Percentiles rank a stretch among this genome's conserved stretches.
Evolutionary conservation across 768 basidiomycete genomes (phyloP).

Genomic region (Boletus barrowsii): DNA sequence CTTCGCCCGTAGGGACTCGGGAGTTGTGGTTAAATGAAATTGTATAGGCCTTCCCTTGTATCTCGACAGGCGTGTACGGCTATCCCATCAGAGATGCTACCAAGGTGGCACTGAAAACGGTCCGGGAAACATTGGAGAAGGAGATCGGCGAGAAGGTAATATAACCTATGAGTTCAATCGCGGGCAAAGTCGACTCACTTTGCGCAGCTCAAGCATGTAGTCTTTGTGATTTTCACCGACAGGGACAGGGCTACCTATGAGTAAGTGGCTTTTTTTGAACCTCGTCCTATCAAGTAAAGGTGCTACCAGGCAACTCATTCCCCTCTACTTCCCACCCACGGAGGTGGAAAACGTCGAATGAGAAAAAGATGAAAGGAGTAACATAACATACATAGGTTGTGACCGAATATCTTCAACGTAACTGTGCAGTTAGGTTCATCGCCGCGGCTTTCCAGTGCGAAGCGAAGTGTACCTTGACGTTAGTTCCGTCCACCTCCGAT

Average conservation of each 20-base stretch:
- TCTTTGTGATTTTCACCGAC: conserved; percentile 72
- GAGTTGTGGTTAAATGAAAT: neutral
- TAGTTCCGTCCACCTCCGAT: neutral
- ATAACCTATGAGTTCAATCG: neutral
- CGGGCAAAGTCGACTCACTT: neutral
- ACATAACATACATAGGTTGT: neutral
- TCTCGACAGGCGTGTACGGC: conserved; percentile 77
- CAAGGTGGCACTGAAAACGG: conserved; percentile 59
- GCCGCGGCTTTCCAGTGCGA: neutral
- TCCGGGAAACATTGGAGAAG: conserved; percentile 55
- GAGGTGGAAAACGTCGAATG: neutral
- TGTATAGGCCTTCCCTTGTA: conserved; percentile 75
- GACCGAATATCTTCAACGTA: neutral
- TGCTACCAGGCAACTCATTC: conserved; percentile 44
- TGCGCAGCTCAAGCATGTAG: conserved; percentile 59
- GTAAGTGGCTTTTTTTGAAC: conserved; percentile 39
- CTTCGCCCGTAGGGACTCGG: neutral
- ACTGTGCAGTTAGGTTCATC: neutral
- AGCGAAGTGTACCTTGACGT: neutral
- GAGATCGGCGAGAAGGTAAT: conserved; percentile 43
- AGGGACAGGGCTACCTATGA: conserved; percentile 62
- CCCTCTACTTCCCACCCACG: conserved; percentile 57
- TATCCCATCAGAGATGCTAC: conserved; percentile 77
- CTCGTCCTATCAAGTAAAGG: neutral
- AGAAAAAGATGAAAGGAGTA: neutral